These are phyloP conservation scores for Blumeriella jaapii DNA, from an alignment of 2,329 filamentous ascomycete species.

Conservation along the genomic window DNA sequence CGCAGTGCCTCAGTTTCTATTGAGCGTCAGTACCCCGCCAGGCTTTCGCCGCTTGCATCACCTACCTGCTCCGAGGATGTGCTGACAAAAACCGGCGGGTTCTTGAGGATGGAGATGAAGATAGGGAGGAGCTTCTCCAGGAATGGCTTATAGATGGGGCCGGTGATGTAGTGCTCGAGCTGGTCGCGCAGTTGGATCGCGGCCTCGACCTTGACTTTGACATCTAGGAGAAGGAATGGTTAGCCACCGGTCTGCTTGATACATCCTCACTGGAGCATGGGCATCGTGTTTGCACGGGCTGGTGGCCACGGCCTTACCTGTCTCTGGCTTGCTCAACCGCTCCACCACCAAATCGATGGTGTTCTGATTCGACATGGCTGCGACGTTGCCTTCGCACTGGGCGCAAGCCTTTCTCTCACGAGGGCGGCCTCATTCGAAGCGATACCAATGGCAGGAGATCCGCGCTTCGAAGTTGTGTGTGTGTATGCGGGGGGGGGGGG, in stretches of 20 bases:
- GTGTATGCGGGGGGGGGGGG: too few relatives aligned
- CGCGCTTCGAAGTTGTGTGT: too few relatives aligned
- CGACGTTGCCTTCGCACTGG: slow-evolving; percentile 30
- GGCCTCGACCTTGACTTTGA: slow-evolving; percentile 69
- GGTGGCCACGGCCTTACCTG: slow-evolving; percentile 16
- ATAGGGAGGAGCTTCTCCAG: slow-evolving; percentile 81
- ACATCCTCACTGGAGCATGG: neutral
- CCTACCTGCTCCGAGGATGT: slow-evolving; percentile 76
- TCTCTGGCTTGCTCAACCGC: slow-evolving; percentile 35
- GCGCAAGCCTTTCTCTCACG: slow-evolving; percentile 23
- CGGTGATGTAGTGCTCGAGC: slow-evolving; percentile 76
- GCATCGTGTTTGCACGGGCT: neutral
- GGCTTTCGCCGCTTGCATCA: slow-evolving; percentile 18
- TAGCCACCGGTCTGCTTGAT: slow-evolving; percentile 6
- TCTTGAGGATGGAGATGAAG: slow-evolving; percentile 74
- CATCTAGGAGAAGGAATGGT: slow-evolving; percentile 42
- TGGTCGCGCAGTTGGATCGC: slow-evolving; percentile 82
- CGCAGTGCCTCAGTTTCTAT: slow-evolving; percentile 79
- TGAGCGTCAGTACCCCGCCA: slow-evolving; percentile 3
- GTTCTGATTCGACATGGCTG: slow-evolving; percentile 47
- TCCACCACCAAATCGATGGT: slow-evolving; percentile 50
- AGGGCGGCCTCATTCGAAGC: slow-evolving; percentile 19
- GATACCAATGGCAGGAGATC: too few relatives aligned
- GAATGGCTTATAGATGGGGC: slow-evolving; percentile 67
- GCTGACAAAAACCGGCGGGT: slow-evolving; percentile 82